A percentile compares a stretch with the other conserved stretches of the same genome.
These are phyloP conservation scores for Schizosaccharomyces octosporus DNA, from an alignment of 805 yeast species.

Conservation along the genomic window DNA sequence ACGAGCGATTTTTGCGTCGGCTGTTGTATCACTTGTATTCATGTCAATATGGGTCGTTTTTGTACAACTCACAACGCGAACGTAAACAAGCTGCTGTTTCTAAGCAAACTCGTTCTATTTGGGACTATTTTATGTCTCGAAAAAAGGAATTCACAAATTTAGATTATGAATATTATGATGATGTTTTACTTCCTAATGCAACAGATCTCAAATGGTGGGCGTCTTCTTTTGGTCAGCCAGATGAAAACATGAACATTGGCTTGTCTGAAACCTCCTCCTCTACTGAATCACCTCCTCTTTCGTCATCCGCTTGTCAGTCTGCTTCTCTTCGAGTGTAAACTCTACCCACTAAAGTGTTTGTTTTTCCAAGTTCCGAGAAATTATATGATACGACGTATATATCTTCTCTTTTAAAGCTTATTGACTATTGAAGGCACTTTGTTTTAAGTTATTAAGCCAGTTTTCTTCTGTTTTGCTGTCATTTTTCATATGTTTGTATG, in stretches of 20 bases:
- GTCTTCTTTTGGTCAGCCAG: slow-evolving; percentile 54
- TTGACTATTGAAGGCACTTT: no score
- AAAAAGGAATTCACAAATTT: slow-evolving; percentile 40
- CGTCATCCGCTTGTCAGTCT: neutral
- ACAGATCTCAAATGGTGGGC: slow-evolving; percentile 67
- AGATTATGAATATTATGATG: slow-evolving; percentile 16
- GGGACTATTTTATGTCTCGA: slow-evolving; percentile 81
- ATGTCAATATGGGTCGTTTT: slow-evolving; percentile 82
- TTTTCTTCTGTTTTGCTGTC: no score
- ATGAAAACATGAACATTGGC: slow-evolving; percentile 28
- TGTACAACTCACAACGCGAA: slow-evolving; percentile 52
- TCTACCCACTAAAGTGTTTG: no score
- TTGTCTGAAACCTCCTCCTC: neutral
- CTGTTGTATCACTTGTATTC: slow-evolving; percentile 71
- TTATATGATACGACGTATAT: no score
- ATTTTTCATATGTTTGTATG: no score
- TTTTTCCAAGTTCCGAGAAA: no score
- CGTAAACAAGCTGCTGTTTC: slow-evolving; percentile 20
- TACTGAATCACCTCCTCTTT: neutral
- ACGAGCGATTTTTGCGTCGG: slow-evolving; percentile 66
- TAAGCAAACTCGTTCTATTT: slow-evolving; percentile 44
- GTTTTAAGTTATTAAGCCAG: no score
- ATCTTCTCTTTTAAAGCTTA: no score
- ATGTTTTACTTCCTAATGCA: slow-evolving; percentile 33
- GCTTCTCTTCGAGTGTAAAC: neutral